These are phyloP conservation scores for Monilinia laxa DNA, from an alignment of 2,329 filamentous ascomycete genomes.

Conservation along the genomic window DNA sequence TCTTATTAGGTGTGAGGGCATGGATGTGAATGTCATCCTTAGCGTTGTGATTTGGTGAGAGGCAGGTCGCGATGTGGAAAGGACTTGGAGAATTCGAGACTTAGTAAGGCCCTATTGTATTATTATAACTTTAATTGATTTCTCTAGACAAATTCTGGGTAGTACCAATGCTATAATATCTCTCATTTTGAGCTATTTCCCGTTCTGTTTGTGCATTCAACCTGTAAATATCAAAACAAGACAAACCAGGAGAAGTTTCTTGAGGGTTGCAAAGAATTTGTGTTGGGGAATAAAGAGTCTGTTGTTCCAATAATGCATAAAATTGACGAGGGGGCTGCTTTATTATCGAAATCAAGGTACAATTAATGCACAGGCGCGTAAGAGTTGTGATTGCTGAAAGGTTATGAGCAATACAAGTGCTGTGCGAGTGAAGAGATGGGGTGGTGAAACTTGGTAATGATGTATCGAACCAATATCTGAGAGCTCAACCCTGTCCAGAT, in stretches of 20 bases:
- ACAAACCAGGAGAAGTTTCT: neutral
- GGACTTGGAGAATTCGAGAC: neutral
- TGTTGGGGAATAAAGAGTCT: no score
- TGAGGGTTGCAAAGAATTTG: neutral
- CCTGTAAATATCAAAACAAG: neutral
- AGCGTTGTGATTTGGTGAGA: constrained; percentile 60
- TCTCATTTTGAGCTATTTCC: neutral
- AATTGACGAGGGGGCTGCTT: neutral
- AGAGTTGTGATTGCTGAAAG: neutral
- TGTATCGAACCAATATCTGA: neutral
- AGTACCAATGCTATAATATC: neutral
- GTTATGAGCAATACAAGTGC: neutral
- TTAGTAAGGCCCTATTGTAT: neutral
- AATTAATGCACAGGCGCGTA: neutral
- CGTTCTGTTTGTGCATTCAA: neutral
- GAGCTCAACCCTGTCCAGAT: neutral
- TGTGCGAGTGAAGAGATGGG: neutral
- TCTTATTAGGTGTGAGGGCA: constrained; percentile 98
- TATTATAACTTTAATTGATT: neutral
- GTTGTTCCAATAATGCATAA: neutral
- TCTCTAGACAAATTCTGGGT: neutral
- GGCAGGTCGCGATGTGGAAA: neutral
- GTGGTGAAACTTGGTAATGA: neutral
- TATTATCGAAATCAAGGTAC: neutral
- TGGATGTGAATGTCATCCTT: constrained; percentile 99